Evolutionary conservation across 2,329 filamentous ascomycete genomes (phyloP).

Genomic region (Dactylellina parvicollis): DNA sequence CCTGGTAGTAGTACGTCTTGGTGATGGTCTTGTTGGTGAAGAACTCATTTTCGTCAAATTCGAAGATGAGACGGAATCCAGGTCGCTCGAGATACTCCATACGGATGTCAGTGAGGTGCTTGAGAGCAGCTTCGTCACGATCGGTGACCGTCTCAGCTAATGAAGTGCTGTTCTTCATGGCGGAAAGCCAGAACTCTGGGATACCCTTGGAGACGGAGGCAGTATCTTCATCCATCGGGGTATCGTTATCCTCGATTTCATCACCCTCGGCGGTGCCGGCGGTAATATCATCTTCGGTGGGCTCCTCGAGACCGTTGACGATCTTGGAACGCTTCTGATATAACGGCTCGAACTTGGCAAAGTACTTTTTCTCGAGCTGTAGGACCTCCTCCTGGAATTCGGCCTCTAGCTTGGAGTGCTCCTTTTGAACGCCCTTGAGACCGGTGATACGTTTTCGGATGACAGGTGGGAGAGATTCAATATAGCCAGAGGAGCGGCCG

Average conservation of each 20-base stretch:
- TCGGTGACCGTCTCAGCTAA: constrained; percentile 99
- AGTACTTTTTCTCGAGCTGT: constrained; percentile 99
- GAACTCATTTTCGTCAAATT: constrained; percentile 93
- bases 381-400: constrained; percentile 99
- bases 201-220: constrained; percentile 75
- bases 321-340: constrained; percentile 95
- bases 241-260: constrained; percentile 67
- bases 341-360: constrained; percentile 96
- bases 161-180: constrained; percentile 99
- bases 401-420: constrained; percentile 96
- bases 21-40: constrained; percentile 97
- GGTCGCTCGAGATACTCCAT: constrained; percentile 99
- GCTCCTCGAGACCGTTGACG: constrained; percentile 86
- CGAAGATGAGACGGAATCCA: constrained; percentile 97
- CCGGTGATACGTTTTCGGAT: constrained; percentile 94
- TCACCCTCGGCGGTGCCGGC: constrained; percentile 71
- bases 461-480: constrained; percentile 88
- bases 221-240: constrained; percentile 66
- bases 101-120: constrained; percentile 87
- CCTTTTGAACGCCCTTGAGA: constrained; percentile 97
- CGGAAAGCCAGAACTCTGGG: constrained; percentile 98
- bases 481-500: constrained; percentile 94
- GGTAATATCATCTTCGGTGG: constrained; percentile 85
- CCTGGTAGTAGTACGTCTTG: constrained; percentile 99
- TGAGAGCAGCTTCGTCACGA: constrained; percentile 91